These are phyloP conservation scores for Puccinia polysora DNA, from an alignment of 1,284 basidiomycete genomes.

Conservation along the genomic window DNA sequence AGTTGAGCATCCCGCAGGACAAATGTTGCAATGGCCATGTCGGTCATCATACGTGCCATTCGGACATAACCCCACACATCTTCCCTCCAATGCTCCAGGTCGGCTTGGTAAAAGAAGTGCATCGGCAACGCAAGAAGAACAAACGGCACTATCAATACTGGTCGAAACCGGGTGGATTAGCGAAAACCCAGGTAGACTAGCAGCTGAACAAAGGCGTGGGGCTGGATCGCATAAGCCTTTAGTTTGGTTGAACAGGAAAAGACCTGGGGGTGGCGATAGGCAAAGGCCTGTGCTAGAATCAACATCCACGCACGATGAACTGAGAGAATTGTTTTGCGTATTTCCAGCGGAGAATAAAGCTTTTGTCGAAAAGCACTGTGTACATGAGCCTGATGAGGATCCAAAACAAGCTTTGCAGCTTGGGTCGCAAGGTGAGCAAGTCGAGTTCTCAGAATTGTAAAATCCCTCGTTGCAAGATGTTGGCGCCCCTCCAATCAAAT, in stretches of 20 bases:
- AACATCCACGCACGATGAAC: conserved; percentile 21
- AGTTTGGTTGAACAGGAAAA: conserved; percentile 27
- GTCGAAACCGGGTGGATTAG: neutral
- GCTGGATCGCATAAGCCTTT: conserved; percentile 36
- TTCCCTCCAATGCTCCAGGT: neutral
- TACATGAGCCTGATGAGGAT: conserved; percentile 20
- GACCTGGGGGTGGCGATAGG: conserved; percentile 1
- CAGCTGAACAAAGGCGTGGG: conserved; percentile 23
- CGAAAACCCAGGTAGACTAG: conserved; percentile 35
- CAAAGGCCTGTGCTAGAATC: conserved; percentile 30
- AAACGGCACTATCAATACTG: conserved; percentile 1
- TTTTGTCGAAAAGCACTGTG: conserved; percentile 9
- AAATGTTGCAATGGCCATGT: conserved; percentile 4
- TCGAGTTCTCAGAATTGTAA: conserved; percentile 17
- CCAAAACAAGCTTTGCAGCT: conserved; percentile 28
- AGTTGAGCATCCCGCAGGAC: conserved; percentile 21
- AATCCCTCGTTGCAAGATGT: conserved; percentile 30
- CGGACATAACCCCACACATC: conserved; percentile 27
- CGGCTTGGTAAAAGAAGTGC: conserved; percentile 17
- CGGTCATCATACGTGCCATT: conserved; percentile 19
- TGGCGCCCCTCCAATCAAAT: neutral
- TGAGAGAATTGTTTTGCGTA: conserved; percentile 14
- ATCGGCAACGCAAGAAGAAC: conserved; percentile 24
- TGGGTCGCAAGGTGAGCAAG: conserved; percentile 14
- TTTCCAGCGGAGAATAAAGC: conserved; percentile 13